Evolutionary conservation across 2,329 filamentous ascomycete species (phyloP).

Genomic region (Arthrobotrys sphaeroides): DNA sequence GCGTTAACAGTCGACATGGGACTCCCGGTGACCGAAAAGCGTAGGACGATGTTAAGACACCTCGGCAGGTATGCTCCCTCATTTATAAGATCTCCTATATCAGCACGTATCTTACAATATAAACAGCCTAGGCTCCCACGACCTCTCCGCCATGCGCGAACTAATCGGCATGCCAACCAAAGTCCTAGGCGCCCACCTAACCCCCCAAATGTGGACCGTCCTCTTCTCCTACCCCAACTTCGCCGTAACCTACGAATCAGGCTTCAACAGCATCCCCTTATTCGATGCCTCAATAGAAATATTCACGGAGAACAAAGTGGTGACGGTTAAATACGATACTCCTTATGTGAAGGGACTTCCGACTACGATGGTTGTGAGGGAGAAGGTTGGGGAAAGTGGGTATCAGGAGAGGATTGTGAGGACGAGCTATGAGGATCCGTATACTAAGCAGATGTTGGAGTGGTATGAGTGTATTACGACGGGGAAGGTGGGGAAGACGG

Average conservation of each 20-base stretch:
- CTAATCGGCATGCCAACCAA: slow-evolving; percentile 65
- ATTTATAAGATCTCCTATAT: neutral
- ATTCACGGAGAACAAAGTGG: slow-evolving; percentile 67
- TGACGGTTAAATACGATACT: slow-evolving; percentile 68
- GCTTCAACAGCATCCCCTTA: slow-evolving; percentile 66
- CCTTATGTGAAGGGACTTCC: slow-evolving; percentile 69
- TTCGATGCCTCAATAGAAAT: slow-evolving; percentile 68
- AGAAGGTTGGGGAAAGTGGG: slow-evolving; percentile 62
- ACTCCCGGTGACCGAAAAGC: slow-evolving; percentile 57
- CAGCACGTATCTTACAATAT: neutral
- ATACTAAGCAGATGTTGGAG: slow-evolving; percentile 61
- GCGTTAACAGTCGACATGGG: slow-evolving; percentile 60
- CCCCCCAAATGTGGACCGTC: slow-evolving; percentile 63
- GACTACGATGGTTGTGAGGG: slow-evolving; percentile 65
- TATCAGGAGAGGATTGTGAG: slow-evolving; percentile 62
- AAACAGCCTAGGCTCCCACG: slow-evolving; percentile 65
- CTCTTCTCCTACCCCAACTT: slow-evolving; percentile 65
- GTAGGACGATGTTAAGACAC: slow-evolving; percentile 57
- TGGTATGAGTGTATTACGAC: slow-evolving; percentile 59
- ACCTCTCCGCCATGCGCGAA: slow-evolving; percentile 68
- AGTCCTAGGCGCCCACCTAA: slow-evolving; percentile 63
- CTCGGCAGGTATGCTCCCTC: slow-evolving; percentile 57
- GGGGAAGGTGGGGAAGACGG: slow-evolving; percentile 59
- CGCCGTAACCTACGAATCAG: slow-evolving; percentile 68
- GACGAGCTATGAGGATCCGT: slow-evolving; percentile 64